Evolutionary conservation across 1,284 basidiomycete species (phyloP), one percentile per base, ranked within the genome.

Genomic region (Sanghuangporus sanghuang): DNA sequence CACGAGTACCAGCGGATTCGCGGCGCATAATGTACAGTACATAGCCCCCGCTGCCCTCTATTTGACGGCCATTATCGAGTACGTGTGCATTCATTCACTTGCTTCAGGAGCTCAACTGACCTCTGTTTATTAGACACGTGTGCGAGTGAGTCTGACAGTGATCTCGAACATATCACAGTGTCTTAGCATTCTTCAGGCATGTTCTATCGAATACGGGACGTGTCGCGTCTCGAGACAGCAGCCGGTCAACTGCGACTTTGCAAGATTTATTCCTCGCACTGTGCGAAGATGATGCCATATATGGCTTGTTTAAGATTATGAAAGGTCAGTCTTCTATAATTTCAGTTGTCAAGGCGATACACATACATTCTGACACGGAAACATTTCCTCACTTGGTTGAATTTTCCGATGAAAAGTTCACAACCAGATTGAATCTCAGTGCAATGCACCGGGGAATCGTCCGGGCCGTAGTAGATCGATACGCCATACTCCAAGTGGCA

Each of bases 11-110:
- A 78, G 73, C 52, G 79, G 80, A 16, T 70, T 76, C 6, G 68
- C 76, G 53, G 78, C 83, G 18, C 87, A 87, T 14, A 83, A 80
- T 59, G 69, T 81, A 38, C 71, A 79, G 2, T 76, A 88, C n/a
- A 75, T 95, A n/a, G 85, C 89, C 12, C 92, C 93, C 3, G 90
- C 93, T 27, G 89, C 91, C 16, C 74, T 96, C 53, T 96, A 95
- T 80, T 79, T 95, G 61, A 95, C 94, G 11, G 93, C 93, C n/a
- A 90, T 96, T 67, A 78, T 96, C 49, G 94, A 96, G 94, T 95
- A 73, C 77, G 92, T 85, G 36, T 42, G 57, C 57, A 48, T 63
- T 67, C 52, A 59, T 67, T 52, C 56, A 59, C 59, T 62, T 62
- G 60, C 68, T 38, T 44, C 27, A 16, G 27, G 23, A 18, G 27